Evolutionary conservation across 2,329 filamentous ascomycete species (phyloP), one percentile per base, ranked within the genome.

Genomic region (Fonsecaea monophora): DNA sequence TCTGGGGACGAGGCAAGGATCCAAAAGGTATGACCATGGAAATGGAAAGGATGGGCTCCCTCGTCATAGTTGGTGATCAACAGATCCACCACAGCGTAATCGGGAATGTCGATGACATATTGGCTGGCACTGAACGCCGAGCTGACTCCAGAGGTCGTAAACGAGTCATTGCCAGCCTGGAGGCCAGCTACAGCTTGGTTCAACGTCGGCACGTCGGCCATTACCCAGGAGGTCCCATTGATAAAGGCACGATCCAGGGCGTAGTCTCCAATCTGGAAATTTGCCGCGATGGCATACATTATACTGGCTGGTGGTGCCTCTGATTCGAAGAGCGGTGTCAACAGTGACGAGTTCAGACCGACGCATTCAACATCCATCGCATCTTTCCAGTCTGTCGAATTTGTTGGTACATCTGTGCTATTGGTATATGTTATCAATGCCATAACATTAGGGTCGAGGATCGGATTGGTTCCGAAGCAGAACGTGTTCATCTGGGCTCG

Each of bases 181-280:
- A 64, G 54, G 18, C 61, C 61, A 10, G 53, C 54, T 1, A 57
- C 53, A n/a, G 61, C 61, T 45, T 64, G 61, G 21, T 57, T 57
- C 32, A 64, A 40, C 5, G 61, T 64, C 9, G 61, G 53, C 8
- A 50, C 54, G 7, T 53, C 38, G 7, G 54, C 21, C 61, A 58
- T 57, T 13, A 58, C 54, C 61, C 61, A 64, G n/a, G 61, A 64
- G 4, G 61, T 64, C 5, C 53, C 61, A n/a, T 64, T 64, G 18
- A 64, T 53, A 42, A 50, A 64, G 54, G 42, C 54, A 9, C 61
- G 61, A 38, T 64, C 53, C 15, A 57, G 25, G 7, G 53, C 53
- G 38, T 58, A 96, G 84, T 0, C 78, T 83, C 70, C 90, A 87
- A 75, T 96, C 92, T 73, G 96, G 92, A 68, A 89, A 89, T 0